A percentile compares a stretch with the other conserved stretches of the same genome.
phyloP scores from a whole-genome alignment of 176 grass and related monocot species.

The Bromus sterilis region DNA sequence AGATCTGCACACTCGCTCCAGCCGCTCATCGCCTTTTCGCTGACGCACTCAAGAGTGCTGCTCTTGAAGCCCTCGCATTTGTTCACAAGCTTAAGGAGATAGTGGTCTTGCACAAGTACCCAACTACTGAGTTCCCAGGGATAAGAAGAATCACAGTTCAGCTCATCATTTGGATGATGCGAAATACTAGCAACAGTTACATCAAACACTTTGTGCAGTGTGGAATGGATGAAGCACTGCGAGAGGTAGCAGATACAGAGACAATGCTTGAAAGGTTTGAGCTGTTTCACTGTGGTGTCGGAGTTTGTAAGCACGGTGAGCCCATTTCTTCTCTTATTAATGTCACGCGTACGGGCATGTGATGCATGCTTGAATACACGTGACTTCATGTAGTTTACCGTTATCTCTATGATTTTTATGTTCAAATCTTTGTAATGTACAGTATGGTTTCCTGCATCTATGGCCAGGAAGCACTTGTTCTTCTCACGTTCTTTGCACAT shows the following conservation, averaged over 20 bases:
- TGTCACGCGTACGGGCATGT: neutral
- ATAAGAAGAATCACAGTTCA: neutral
- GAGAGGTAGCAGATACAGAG: neutral
- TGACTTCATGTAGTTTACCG: neutral
- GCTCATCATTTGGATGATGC: neutral
- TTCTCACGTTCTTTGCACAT: no score
- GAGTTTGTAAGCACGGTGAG: neutral
- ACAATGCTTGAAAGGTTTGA: neutral
- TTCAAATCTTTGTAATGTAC: no score
- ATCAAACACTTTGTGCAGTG: neutral
- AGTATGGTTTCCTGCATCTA: no score
- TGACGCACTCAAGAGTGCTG: neutral
- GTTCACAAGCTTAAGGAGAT: neutral
- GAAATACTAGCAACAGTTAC: neutral
- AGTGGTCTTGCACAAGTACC: neutral
- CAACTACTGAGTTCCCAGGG: neutral
- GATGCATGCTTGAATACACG: neutral
- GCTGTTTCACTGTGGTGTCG: neutral
- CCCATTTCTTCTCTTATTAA: neutral
- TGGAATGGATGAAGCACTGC: neutral
- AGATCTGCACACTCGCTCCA: neutral
- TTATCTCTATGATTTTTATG: no score
- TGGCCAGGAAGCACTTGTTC: no score
- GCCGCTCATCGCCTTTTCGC: neutral
- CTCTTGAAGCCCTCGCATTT: neutral